These are phyloP conservation scores for Debaryomyces subglobosus DNA, from an alignment of 1,139 yeast genomes.

Conservation along the genomic window DNA sequence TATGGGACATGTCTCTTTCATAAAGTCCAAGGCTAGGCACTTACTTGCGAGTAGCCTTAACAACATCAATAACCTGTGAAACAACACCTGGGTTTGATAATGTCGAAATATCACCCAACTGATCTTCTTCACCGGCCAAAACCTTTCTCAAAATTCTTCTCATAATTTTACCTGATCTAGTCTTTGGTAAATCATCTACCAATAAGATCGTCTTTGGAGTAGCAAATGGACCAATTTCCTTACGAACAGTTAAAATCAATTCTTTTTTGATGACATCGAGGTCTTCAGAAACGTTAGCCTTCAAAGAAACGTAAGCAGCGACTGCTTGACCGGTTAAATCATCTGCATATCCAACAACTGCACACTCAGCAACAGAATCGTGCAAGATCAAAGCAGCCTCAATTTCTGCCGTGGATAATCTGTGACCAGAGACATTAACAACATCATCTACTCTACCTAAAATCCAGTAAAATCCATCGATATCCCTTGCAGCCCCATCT, in stretches of 20 bases:
- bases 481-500: conserved; percentile 81
- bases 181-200: conserved; percentile 80
- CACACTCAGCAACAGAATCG: conserved; percentile 70
- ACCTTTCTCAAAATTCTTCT: conserved; percentile 80
- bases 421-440: conserved; percentile 79
- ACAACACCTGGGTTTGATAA: conserved; percentile 75
- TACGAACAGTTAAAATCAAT: conserved; percentile 70
- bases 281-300: conserved; percentile 49
- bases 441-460: conserved; percentile 84
- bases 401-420: conserved; percentile 80
- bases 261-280: conserved; percentile 65
- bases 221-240: conserved; percentile 84
- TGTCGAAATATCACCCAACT: conserved; percentile 77
- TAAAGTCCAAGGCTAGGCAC: not conserved
- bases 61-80: conserved; percentile 63
- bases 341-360: conserved; percentile 81
- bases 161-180: conserved; percentile 84
- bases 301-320: conserved; percentile 76
- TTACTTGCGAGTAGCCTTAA: conserved; percentile 29
- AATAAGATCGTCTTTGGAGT: conserved; percentile 74
- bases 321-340: conserved; percentile 85
- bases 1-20: not conserved
- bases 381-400: conserved; percentile 80
- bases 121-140: conserved; percentile 78
- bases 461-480: conserved; percentile 79